Evolutionary conservation across 805 yeast genomes (phyloP).

Genomic region (Starmerella bombicola): DNA sequence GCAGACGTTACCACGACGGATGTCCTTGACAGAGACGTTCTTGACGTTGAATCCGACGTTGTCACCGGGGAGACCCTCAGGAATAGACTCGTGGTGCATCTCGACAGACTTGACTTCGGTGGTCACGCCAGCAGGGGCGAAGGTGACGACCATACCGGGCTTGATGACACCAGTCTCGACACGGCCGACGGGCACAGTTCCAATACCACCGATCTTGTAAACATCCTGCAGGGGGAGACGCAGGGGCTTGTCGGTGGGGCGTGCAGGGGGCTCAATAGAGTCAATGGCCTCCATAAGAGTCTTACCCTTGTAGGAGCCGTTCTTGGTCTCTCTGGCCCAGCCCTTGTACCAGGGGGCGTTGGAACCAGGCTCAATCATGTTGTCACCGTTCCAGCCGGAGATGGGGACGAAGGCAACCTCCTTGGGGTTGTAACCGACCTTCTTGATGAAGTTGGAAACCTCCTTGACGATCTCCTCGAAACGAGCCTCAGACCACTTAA

Average conservation of each 20-base stretch:
- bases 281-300: slow-evolving; percentile 78
- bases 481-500: slow-evolving; percentile 73
- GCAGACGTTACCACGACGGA: slow-evolving; percentile 86
- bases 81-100: slow-evolving; percentile 74
- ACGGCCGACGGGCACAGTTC: slow-evolving; percentile 89
- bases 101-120: slow-evolving; percentile 84
- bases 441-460: slow-evolving; percentile 96
- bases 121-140: slow-evolving; percentile 84
- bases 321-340: slow-evolving; percentile 67
- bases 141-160: slow-evolving; percentile 81
- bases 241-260: slow-evolving; percentile 79
- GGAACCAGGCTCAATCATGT: slow-evolving; percentile 73
- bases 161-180: slow-evolving; percentile 86
- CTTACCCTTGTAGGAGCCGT: slow-evolving; percentile 61
- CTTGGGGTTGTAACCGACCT: slow-evolving; percentile 99
- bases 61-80: slow-evolving; percentile 82
- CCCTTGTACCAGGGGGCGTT: slow-evolving; percentile 87
- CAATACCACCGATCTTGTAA: slow-evolving; percentile 87
- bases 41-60: slow-evolving; percentile 83
- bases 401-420: slow-evolving; percentile 90
- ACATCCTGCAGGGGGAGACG: slow-evolving; percentile 85
- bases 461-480: slow-evolving; percentile 98
- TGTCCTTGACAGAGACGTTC: slow-evolving; percentile 79
- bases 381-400: slow-evolving; percentile 89
- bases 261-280: slow-evolving; percentile 63